Base-by-base conservation (phyloP, 139 green algal species). In the Dunaliella sp. region DNA sequence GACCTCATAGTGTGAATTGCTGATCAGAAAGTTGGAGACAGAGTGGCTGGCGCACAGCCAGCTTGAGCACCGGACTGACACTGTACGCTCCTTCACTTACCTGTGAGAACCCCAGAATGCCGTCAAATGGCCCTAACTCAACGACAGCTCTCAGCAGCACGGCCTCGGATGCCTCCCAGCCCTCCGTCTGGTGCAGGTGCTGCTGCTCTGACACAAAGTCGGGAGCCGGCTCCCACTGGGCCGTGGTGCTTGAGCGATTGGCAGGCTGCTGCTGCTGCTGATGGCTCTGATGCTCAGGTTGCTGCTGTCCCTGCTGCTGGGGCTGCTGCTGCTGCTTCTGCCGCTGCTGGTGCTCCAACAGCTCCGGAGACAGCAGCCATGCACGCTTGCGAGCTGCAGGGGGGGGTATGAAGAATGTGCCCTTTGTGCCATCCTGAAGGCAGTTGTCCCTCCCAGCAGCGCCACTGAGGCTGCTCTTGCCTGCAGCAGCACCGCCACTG, bases 21-120 rank as follows among this genome's bases (percentile, higher is more conserved):
- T n/a, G n/a, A n/a, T n/a, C n/a, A n/a, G n/a, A n/a, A n/a, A n/a
- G n/a, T n/a, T n/a, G n/a, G n/a, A n/a, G n/a, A n/a, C n/a, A n/a
- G n/a, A n/a, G n/a, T n/a, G n/a, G n/a, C n/a, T n/a, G n/a, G n/a
- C n/a, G n/a, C n/a, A n/a, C n/a, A n/a, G n/a, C n/a, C n/a, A n/a
- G n/a, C n/a, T n/a, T n/a, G n/a, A n/a, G n/a, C n/a, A n/a, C n/a
- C n/a, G n/a, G n/a, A n/a, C n/a, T n/a, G n/a, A n/a, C n/a, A n/a
- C n/a, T n/a, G n/a, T n/a, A n/a, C n/a, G n/a, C n/a, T n/a, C n/a
- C n/a, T n/a, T n/a, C 16, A 12, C 85, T 30, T 36, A 90, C 95
- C 88, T 98, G 96, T 1, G 93, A 97, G 77, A 98, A 98, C 0
- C 96, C 96, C 38, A 98, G 82, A 2, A 98, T 86, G 22, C 96